Conservation (phyloP, 352 stramenopile species). For the Ophiocytium majus region DNA sequence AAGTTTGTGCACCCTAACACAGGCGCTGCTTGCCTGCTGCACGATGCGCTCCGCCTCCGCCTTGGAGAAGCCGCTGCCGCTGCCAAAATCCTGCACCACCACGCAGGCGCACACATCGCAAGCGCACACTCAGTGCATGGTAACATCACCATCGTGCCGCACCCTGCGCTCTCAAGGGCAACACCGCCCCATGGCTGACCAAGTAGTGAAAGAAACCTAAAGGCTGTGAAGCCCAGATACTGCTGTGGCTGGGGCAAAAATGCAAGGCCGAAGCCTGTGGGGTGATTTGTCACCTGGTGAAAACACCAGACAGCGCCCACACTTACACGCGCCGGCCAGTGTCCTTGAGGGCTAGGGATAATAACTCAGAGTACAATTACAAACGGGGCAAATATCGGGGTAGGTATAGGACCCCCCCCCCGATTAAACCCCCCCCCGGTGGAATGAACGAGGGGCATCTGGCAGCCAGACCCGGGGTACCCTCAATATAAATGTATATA, state of each 20-base stretch:
- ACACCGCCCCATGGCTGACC: background rate
- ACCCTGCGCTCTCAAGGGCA: background rate
- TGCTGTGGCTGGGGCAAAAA: background rate
- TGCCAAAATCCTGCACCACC: slow-evolving; percentile 16
- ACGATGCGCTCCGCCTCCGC: slow-evolving; percentile 26
- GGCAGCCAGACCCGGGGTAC: too few relatives aligned
- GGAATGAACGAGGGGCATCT: too few relatives aligned
- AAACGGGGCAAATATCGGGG: too few relatives aligned
- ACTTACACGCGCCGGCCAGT: too few relatives aligned
- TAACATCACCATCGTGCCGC: background rate
- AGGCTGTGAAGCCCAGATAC: background rate
- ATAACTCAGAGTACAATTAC: too few relatives aligned
- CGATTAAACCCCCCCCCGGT: too few relatives aligned
- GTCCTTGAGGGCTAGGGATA: too few relatives aligned
- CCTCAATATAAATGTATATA: too few relatives aligned
- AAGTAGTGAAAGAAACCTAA: background rate
- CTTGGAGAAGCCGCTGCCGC: slow-evolving; percentile 7
- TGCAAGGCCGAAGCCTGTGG: background rate
- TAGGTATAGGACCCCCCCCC: too few relatives aligned
- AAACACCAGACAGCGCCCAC: too few relatives aligned
- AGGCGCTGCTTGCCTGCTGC: slow-evolving; percentile 21
- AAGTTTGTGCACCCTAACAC: too few relatives aligned
- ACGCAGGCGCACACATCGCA: background rate
- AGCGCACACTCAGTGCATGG: background rate
- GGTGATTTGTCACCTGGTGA: too few relatives aligned